Percentiles rank a stretch among this genome's conserved stretches.
Evolutionary conservation across 1,284 basidiomycete species (phyloP).

Genomic region (Tranzscheliella williamsii): DNA sequence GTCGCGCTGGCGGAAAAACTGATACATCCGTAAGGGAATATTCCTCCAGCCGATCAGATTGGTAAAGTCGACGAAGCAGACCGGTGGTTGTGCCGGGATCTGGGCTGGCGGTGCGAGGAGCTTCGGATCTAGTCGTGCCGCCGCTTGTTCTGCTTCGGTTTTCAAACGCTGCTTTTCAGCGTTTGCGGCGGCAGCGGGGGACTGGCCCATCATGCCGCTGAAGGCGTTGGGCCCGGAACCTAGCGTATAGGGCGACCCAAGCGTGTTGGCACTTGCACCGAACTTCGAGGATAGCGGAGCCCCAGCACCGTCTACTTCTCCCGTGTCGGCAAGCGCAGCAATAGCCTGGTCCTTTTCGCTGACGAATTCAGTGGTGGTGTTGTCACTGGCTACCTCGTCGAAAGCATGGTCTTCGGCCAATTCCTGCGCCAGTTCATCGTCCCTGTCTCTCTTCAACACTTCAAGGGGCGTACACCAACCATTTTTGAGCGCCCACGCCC

Average conservation of each 20-base stretch:
- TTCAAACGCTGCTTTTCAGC: conserved; percentile 19
- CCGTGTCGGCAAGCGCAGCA: conserved; percentile 17
- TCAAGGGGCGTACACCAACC: conserved; percentile 75
- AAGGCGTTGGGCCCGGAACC: conserved; percentile 26
- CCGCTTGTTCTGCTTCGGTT: conserved; percentile 34
- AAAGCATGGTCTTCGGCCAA: conserved; percentile 77
- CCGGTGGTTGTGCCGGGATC: conserved; percentile 77
- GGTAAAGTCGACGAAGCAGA: conserved; percentile 83
- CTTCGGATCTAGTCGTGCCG: conserved; percentile 46
- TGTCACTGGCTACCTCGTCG: conserved; percentile 67
- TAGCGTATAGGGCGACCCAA: conserved; percentile 18
- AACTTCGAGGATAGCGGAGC: conserved; percentile 29
- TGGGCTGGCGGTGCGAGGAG: conserved; percentile 65
- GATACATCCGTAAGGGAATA: conserved; percentile 85
- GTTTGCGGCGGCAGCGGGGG: conserved; percentile 31
- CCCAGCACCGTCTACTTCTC: conserved; percentile 37
- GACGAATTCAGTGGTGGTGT: conserved; percentile 10
- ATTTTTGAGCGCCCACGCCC: conserved; percentile 78
- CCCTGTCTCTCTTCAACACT: conserved; percentile 67
- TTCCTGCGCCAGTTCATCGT: conserved; percentile 73
- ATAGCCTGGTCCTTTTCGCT: conserved; percentile 34
- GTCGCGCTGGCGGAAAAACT: conserved; percentile 87
- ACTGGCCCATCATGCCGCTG: conserved; percentile 22
- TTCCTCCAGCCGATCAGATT: conserved; percentile 84
- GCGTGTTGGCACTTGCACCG: conserved; percentile 6